Conservation (phyloP, 768 basidiomycete species). For the Termitomyces sp. region DNA sequence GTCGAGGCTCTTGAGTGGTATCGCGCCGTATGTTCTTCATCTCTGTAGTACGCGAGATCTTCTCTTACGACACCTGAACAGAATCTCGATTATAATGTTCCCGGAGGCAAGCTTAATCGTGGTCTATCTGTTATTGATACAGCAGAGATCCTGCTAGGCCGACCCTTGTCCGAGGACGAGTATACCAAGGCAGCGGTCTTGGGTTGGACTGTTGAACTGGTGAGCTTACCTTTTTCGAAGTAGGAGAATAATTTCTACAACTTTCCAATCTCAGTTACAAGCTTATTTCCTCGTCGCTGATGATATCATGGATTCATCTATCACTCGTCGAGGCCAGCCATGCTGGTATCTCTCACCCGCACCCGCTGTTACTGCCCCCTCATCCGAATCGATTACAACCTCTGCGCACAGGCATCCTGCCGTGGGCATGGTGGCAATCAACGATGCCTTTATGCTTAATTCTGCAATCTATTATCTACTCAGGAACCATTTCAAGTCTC, state of each 20-base stretch:
- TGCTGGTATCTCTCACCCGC: constrained; percentile 76
- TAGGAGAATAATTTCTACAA: neutral
- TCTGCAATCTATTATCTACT: constrained; percentile 89
- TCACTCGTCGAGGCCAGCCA: constrained; percentile 91
- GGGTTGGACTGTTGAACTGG: constrained; percentile 95
- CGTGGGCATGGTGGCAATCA: constrained; percentile 87
- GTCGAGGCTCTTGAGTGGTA: constrained; percentile 84
- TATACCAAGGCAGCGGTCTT: constrained; percentile 86
- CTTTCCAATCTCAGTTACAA: constrained; percentile 65
- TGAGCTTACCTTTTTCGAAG: constrained; percentile 31
- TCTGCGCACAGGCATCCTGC: constrained; percentile 24
- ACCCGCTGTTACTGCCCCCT: constrained; percentile 16
- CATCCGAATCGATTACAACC: constrained; percentile 9
- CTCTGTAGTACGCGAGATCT: neutral
- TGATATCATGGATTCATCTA: constrained; percentile 95
- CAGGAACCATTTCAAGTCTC: constrained; percentile 78
- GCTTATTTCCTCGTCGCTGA: constrained; percentile 96
- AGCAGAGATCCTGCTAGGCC: constrained; percentile 80
- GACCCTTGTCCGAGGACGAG: constrained; percentile 70
- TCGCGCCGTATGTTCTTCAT: constrained; percentile 50
- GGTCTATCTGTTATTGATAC: constrained; percentile 96
- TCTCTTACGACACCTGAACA: constrained; percentile 21
- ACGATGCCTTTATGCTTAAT: constrained; percentile 96
- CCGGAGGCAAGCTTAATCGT: constrained; percentile 93
- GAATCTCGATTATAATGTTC: constrained; percentile 93